phyloP scores from a whole-genome alignment of 306 rosid species.

The Casuarina cunninghamiana region DNA sequence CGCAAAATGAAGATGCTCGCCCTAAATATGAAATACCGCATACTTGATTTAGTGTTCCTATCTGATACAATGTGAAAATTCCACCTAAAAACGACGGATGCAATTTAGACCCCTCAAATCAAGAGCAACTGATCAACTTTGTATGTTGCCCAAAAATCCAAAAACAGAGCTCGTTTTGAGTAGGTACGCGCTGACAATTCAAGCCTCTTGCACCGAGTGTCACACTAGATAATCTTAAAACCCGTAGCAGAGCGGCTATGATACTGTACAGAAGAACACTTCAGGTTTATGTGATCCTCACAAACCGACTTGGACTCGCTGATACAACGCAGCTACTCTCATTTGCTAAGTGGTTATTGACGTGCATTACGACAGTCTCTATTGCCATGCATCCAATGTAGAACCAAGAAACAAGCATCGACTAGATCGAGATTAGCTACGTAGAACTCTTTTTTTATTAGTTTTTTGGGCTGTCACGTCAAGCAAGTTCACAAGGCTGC shows the following conservation, averaged over 20 bases:
- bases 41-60: background rate
- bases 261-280: conserved; percentile 48
- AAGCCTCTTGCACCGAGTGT: conserved; percentile 45
- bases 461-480: background rate
- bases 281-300: conserved; percentile 45
- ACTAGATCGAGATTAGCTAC: conserved; percentile 8
- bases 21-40: background rate
- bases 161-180: background rate
- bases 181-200: conserved; percentile 42
- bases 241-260: conserved; percentile 44
- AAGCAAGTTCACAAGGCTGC: background rate
- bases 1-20: conserved; percentile 52
- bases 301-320: conserved; percentile 41
- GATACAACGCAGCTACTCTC: conserved; percentile 44
- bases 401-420: conserved; percentile 33
- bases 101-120: background rate
- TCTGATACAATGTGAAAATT: background rate
- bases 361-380: conserved; percentile 61
- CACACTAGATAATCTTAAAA: conserved; percentile 36
- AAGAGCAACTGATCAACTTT: background rate
- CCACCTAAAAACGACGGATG: background rate
- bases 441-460: no score
- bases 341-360: conserved; percentile 49
- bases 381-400: background rate
- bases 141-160: background rate